Evolutionary conservation across 2,329 filamentous ascomycete species (phyloP), one percentile per base, ranked within the genome.

Genomic region (Epichloe baconii): DNA sequence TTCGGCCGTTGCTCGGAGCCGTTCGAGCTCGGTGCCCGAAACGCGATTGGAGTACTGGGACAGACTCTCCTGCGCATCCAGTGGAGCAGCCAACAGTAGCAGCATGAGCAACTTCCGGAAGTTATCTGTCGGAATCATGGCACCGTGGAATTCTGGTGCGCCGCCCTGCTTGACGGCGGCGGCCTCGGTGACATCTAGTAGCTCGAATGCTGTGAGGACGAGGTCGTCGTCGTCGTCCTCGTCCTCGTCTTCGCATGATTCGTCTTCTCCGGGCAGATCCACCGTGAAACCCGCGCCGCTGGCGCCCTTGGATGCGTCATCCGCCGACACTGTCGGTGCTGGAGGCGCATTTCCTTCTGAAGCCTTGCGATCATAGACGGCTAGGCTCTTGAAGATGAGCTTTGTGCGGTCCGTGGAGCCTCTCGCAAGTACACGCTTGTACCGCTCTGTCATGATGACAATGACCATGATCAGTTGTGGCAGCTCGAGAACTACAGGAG

Each of bases 91-190:
- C 8, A 88, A 68, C 1, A 88, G 70, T 12, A 89, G 71, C 4
- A 89, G 71, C 77, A 86, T 83, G 34, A 88, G 66, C 7, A 89
- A 68, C 58, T 80, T 83, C 44, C 81, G 76, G 51, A 88, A 79
- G 60, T 88, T 88, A 61, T 88, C 84, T 0, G 80, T 78, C 0
- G 85, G 85, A 48, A 89, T 85, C 56, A 85, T 80, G 34, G 83
- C 80, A n/a, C 77, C 76, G 43, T 79, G 75, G 1, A 79, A 75
- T 3, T 73, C 73, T 0, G 73, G 66, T 3, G 66, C 62, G 54
- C 74, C 71, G 15, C 71, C 73, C 3, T 78, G 71, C 55, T 75
- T 76, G 56, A 82, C 79, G 0, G 76, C 78, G 56, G 82, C 79
- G 0, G 77, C 78, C 10, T 83, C 78, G 46, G 77, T 71, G 34